Evolutionary conservation across 2,329 filamentous ascomycete species (phyloP).

Genomic region (Pseudopithomyces chartarum): DNA sequence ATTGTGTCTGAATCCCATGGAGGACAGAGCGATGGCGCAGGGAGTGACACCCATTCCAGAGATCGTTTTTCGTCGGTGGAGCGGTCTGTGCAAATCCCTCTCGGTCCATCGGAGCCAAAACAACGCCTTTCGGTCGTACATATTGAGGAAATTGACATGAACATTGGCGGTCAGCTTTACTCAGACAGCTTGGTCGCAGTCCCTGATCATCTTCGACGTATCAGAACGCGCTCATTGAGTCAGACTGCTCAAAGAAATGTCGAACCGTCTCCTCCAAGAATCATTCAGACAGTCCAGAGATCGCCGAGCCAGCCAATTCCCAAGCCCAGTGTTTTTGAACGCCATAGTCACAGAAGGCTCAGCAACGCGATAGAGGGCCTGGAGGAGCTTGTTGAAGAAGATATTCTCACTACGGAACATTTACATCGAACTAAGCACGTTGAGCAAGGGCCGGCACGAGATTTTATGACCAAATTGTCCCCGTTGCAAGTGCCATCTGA

Average conservation of each 20-base stretch:
- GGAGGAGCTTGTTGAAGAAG: slow-evolving; percentile 51
- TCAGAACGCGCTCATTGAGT: slow-evolving; percentile 18
- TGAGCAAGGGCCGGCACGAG: slow-evolving; percentile 33
- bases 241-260: slow-evolving; percentile 12
- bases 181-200: slow-evolving; percentile 28
- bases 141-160: slow-evolving; percentile 10
- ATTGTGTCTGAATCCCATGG: slow-evolving; percentile 8
- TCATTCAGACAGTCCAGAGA: slow-evolving; percentile 24
- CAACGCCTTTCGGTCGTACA: slow-evolving; percentile 22
- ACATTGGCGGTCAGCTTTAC: slow-evolving; percentile 11
- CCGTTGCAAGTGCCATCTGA: slow-evolving; percentile 24
- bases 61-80: slow-evolving; percentile 13
- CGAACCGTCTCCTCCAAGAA: slow-evolving; percentile 13
- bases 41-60: slow-evolving; percentile 20
- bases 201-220: slow-evolving; percentile 28
- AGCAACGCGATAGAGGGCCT: slow-evolving; percentile 45
- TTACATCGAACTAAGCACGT: slow-evolving; percentile 37
- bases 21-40: slow-evolving; percentile 18
- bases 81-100: slow-evolving; percentile 7
- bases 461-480: slow-evolving; percentile 27
- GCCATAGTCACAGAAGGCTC: slow-evolving; percentile 20
- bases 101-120: slow-evolving; percentile 7
- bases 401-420: slow-evolving; percentile 43
- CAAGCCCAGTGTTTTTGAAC: slow-evolving; percentile 25
- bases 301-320: slow-evolving; percentile 29